Percentiles rank a stretch among this genome's conserved stretches.
Conservation (phyloP, 495 filamentous ascomycete genomes). For the Aspergillus leporis region DNA sequence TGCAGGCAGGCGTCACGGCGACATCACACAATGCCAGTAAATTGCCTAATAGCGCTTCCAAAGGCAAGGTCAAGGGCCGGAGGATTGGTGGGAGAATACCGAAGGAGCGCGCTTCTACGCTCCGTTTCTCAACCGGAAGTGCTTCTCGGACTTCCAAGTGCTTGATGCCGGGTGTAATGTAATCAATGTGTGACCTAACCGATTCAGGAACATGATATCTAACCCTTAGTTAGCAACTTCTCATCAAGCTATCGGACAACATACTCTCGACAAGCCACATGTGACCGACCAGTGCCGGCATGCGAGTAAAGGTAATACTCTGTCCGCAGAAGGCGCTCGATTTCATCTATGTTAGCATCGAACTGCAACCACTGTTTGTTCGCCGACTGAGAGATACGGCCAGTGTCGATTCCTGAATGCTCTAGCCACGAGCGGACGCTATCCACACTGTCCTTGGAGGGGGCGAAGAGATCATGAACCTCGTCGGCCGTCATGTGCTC, state of each 20-base stretch:
- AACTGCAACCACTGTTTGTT: constrained; percentile 58
- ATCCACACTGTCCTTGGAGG: constrained; percentile 45
- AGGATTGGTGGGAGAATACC: constrained; percentile 23
- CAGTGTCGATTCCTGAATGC: constrained; percentile 47
- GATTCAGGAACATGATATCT: constrained; percentile 56
- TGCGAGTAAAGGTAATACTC: constrained; percentile 61
- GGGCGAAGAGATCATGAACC: constrained; percentile 52
- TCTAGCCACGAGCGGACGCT: constrained; percentile 47
- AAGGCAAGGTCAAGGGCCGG: constrained; percentile 40
- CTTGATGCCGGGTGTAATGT: constrained; percentile 59
- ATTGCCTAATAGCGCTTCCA: constrained; percentile 19
- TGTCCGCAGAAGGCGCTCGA: constrained; percentile 57
- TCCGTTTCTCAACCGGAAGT: constrained; percentile 34
- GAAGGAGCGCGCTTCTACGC: constrained; percentile 22
- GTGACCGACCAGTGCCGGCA: constrained; percentile 37
- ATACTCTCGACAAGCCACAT: constrained; percentile 50
- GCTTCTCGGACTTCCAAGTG: background rate
- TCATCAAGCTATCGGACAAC: background rate
- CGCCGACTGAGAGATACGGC: constrained; percentile 48
- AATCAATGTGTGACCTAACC: constrained; percentile 54
- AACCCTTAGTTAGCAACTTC: constrained; percentile 8
- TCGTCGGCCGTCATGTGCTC: constrained; percentile 56
- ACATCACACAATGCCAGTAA: constrained; percentile 22
- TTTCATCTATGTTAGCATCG: constrained; percentile 55
- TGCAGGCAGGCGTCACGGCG: constrained; percentile 35